phyloP scores from a whole-genome alignment of 352 stramenopile genomes.

The Plasmopara viticola region DNA sequence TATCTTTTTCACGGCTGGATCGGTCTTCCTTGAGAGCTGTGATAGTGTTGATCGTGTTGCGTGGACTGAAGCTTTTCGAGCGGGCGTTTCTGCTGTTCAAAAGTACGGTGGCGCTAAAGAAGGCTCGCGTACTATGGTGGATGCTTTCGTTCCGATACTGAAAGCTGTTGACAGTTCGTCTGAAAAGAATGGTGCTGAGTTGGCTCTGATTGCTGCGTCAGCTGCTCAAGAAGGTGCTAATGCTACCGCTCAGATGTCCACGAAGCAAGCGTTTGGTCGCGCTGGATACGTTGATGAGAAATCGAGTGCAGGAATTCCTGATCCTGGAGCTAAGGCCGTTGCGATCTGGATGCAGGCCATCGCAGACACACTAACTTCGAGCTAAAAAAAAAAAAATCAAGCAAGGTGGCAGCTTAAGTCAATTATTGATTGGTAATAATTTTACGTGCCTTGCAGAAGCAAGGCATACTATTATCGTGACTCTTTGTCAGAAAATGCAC shows the following conservation, averaged over 20 bases:
- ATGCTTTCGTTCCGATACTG: constrained; percentile 90
- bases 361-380: constrained; percentile 35
- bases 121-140: constrained; percentile 95
- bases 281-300: constrained; percentile 88
- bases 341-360: constrained; percentile 83
- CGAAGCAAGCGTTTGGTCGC: constrained; percentile 60
- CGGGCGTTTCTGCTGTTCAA: constrained; percentile 75
- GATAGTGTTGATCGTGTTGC: constrained; percentile 25
- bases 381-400: constrained; percentile 10
- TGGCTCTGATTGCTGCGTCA: constrained; percentile 44
- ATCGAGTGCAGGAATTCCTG: constrained; percentile 79
- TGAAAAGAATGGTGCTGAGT: constrained; percentile 18
- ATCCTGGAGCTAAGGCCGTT: constrained; percentile 92
- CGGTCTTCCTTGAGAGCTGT: constrained; percentile 43
- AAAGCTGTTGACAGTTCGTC: constrained; percentile 31
- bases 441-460: no score
- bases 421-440: no score
- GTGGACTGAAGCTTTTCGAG: constrained; percentile 51
- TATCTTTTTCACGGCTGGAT: constrained; percentile 85
- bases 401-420: no score
- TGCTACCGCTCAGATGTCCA: constrained; percentile 85
- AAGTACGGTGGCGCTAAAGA: constrained; percentile 92
- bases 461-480: no score
- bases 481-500: no score
- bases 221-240: constrained; percentile 87